Conservation (phyloP, 2,329 filamentous ascomycete species). For the Fusarium oligoseptatum region DNA sequence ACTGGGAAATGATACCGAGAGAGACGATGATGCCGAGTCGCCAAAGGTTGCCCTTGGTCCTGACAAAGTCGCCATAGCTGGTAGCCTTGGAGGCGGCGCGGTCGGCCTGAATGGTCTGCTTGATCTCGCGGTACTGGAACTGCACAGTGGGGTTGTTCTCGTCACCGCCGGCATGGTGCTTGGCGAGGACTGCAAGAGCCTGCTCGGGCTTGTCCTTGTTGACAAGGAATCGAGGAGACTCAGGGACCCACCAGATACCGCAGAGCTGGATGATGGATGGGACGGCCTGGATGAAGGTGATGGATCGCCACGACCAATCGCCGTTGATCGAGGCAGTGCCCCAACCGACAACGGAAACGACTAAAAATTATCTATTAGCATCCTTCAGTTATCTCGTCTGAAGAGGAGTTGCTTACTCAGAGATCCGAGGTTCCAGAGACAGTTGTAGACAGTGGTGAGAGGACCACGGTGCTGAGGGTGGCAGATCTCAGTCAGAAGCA, state of each 20-base stretch:
- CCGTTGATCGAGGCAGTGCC: constrained; percentile 69
- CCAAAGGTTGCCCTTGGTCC: constrained; percentile 74
- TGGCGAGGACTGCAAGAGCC: constrained; percentile 70
- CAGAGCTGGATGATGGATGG: constrained; percentile 72
- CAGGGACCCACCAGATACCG: constrained; percentile 78
- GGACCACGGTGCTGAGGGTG: constrained; percentile 77
- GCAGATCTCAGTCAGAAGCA: constrained; percentile 75
- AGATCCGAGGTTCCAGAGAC: constrained; percentile 73
- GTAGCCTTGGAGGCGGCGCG: constrained; percentile 61
- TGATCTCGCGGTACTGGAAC: constrained; percentile 76
- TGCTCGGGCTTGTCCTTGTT: constrained; percentile 73
- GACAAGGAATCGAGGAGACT: constrained; percentile 75
- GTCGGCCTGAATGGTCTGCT: constrained; percentile 72
- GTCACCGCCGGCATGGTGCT: constrained; percentile 74
- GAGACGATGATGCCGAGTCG: constrained; percentile 72
- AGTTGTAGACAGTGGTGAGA: constrained; percentile 77
- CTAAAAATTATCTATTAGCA: constrained; percentile 18
- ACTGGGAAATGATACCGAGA: constrained; percentile 76
- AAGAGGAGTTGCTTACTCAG: constrained; percentile 46
- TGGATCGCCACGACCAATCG: constrained; percentile 77
- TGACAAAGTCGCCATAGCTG: constrained; percentile 71
- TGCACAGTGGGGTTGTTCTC: constrained; percentile 71
- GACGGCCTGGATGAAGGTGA: constrained; percentile 73
- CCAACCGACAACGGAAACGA: constrained; percentile 74
- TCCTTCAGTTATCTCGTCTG: fast-evolving